Conservation (phyloP, 1,284 basidiomycete genomes). For the Tilletiaria anomala region DNA sequence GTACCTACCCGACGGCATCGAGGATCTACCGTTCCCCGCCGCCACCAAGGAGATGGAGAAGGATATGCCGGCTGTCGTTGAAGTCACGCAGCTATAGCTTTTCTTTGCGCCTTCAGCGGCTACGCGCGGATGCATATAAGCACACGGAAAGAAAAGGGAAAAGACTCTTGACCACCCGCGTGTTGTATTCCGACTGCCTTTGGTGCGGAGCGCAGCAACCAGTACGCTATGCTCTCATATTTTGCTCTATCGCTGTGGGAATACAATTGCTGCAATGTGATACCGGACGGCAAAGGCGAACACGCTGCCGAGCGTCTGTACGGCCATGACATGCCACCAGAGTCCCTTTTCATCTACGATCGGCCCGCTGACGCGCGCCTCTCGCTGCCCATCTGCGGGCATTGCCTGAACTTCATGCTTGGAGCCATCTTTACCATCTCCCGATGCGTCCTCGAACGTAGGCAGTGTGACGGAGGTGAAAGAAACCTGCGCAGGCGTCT, state of each 20-base stretch:
- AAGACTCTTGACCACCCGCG: no score
- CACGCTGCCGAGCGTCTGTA: slow-evolving; percentile 19
- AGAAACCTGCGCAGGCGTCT: background rate
- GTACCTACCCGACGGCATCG: slow-evolving; percentile 66
- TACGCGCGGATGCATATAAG: no score
- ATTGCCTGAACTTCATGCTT: background rate
- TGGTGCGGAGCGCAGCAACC: no score
- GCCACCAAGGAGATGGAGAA: slow-evolving; percentile 66
- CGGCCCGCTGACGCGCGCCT: slow-evolving; percentile 4
- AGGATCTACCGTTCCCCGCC: slow-evolving; percentile 77
- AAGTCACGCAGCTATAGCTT: slow-evolving; percentile 12
- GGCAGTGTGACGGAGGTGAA: background rate
- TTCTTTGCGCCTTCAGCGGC: no score
- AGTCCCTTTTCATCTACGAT: slow-evolving; percentile 16
- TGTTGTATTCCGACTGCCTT: no score
- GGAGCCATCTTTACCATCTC: background rate
- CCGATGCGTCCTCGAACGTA: background rate
- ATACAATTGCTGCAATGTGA: no score
- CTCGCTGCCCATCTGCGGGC: background rate
- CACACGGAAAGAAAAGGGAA: no score
- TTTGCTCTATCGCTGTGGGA: no score
- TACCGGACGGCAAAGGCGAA: slow-evolving; percentile 32
- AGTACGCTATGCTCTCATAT: no score
- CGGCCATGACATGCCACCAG: slow-evolving; percentile 21
- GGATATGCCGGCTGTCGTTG: slow-evolving; percentile 40